Evolutionary conservation across 768 basidiomycete species (phyloP).

Genomic region (Mycena albidolilacea): DNA sequence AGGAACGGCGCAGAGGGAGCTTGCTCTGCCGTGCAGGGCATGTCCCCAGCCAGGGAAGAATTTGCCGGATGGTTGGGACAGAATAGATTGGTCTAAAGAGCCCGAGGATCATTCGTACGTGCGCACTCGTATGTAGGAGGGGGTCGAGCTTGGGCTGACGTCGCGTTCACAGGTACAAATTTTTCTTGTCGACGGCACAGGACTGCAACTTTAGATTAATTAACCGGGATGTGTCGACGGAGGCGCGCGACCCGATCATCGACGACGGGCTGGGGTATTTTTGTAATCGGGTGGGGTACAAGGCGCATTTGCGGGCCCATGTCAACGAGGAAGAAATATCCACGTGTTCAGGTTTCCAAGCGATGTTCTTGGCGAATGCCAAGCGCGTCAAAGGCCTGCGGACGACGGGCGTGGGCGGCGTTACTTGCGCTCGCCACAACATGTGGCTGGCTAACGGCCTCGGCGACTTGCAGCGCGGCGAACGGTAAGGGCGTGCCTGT

Average conservation of each 20-base stretch:
- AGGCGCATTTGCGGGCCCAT: not conserved
- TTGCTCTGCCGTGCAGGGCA: not conserved
- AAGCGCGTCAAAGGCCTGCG: conserved; percentile 32
- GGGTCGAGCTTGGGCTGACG: too few species aligned
- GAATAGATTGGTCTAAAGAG: not conserved
- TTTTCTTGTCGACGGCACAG: not conserved
- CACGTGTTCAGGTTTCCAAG: conserved; percentile 28
- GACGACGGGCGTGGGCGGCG: conserved; percentile 28
- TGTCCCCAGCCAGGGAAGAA: not conserved
- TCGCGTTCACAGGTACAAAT: not conserved
- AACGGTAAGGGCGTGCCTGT: not conserved
- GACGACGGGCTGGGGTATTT: conserved; percentile 17
- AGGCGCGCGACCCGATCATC: not conserved
- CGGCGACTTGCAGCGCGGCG: not conserved
- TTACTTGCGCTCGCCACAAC: conserved; percentile 34
- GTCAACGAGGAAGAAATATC: conserved; percentile 26
- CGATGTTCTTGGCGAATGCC: conserved; percentile 8
- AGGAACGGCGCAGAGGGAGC: not conserved
- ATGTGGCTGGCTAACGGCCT: conserved; percentile 36
- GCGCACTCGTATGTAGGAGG: not conserved
- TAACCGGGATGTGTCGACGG: conserved; percentile 5
- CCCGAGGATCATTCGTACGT: not conserved
- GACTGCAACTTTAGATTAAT: conserved; percentile 7
- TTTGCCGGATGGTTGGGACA: not conserved
- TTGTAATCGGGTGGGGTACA: not conserved